These are phyloP conservation scores for Hymenoscyphus salicellus DNA, from an alignment of 2,329 filamentous ascomycete genomes.

Conservation along the genomic window DNA sequence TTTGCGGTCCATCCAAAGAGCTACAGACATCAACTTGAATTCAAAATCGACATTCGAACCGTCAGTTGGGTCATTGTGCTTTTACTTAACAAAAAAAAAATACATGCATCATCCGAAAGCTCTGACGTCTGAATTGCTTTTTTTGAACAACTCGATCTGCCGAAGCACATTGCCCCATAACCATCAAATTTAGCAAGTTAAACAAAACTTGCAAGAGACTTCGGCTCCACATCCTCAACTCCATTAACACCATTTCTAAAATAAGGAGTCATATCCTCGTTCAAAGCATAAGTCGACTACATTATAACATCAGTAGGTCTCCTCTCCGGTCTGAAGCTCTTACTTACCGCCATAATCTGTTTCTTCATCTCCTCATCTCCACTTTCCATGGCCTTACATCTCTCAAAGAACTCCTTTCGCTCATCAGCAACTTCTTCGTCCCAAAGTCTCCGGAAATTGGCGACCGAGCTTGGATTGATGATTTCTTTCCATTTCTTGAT, in stretches of 20 bases:
- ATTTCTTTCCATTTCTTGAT: constrained; percentile 39
- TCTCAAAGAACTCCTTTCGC: constrained; percentile 38
- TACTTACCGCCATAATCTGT: background rate
- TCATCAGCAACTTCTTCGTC: constrained; percentile 36
- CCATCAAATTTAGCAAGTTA: background rate
- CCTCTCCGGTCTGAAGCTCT: no score
- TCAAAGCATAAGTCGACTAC: constrained; percentile 6
- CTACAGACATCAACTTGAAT: no score
- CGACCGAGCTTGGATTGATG: constrained; percentile 42
- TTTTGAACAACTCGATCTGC: no score
- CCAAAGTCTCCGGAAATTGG: constrained; percentile 40
- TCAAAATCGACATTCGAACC: no score
- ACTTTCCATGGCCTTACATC: constrained; percentile 33
- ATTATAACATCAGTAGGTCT: background rate
- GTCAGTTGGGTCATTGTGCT: no score
- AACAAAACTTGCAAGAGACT: background rate
- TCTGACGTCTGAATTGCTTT: no score
- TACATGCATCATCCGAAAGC: no score
- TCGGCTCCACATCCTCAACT: background rate
- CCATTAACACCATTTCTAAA: constrained; percentile 3
- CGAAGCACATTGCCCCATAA: no score
- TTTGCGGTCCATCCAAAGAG: no score
- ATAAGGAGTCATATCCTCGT: constrained; percentile 11
- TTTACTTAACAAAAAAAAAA: no score
- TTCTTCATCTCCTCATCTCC: constrained; percentile 20